Evolutionary conservation across 1,139 yeast genomes (phyloP), one percentile per base, ranked within the genome.

Genomic region (Scheffersomyces lignicola): DNA sequence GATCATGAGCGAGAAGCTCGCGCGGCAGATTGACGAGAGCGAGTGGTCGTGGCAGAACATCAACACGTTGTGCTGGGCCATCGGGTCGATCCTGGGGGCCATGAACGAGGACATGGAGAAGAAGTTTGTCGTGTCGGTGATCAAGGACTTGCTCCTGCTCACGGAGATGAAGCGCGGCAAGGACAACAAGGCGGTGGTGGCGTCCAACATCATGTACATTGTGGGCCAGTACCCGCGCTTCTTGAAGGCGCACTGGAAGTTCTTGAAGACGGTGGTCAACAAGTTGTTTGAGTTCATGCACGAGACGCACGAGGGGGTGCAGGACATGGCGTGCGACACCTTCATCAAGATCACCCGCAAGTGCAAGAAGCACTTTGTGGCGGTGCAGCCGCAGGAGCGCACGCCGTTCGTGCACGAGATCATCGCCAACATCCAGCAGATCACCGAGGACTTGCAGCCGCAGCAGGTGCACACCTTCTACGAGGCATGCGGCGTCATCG

Each of bases 11-110:
- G 88, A 83, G 44, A 92, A 94, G 64, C 76, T 92, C 45, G 84
- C 94, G 3, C 80, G 84, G 54, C 98, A 92, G 68, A 83, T 90
- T 37, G 98, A 92, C 62, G 98, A 94, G 38, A 74, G 86, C 41
- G 98, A 94, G 65, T 92, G 99, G 99, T 90, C 97, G 23, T 92
- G 98, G 97, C 94, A 89, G 60, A 92, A 90, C 56, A 85, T 92
- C 52, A 92, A 92, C 60, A 92, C 97, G 2, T 71, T 92, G 47
- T 92, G 98, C 70, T 92, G 99, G 99, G 99, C 99, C 5, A 94
- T 92, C 60, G 99, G 99, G 41, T 90, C 97, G 11, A 92, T 94
- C 42, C 88, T 97, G 3, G 98, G 98, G 58, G 88, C 98, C 2
- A 92, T 92, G 98, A 89, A 87, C 58, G 97, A 92, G 65, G 97